Evolutionary conservation across 768 basidiomycete species (phyloP).

Genomic region (Mycena galopus): DNA sequence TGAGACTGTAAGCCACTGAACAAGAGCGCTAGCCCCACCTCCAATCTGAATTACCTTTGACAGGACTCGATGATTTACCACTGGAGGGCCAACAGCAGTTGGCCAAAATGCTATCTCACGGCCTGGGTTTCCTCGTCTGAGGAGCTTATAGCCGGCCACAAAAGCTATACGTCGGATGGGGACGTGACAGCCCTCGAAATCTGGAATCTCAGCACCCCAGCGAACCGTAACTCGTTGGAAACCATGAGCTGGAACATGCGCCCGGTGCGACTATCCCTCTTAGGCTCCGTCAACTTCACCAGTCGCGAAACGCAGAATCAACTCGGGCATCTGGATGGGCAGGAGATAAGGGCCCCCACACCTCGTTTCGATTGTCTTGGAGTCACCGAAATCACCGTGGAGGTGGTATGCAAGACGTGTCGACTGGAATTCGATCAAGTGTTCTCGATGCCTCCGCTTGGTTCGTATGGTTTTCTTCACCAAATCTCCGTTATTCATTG

Average conservation of each 20-base stretch:
- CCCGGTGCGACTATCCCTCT: slow-evolving; percentile 30
- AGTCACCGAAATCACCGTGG: slow-evolving; percentile 23
- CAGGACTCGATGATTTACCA: slow-evolving; percentile 43
- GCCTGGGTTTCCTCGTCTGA: slow-evolving; percentile 30
- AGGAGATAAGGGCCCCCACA: slow-evolving; percentile 28
- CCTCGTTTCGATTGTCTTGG: slow-evolving; percentile 32
- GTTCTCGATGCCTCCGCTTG: slow-evolving; percentile 31
- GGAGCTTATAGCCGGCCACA: slow-evolving; percentile 27
- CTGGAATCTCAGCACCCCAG: slow-evolving; percentile 33
- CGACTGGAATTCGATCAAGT: slow-evolving; percentile 35
- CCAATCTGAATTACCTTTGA: neutral
- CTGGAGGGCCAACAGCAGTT: slow-evolving; percentile 34
- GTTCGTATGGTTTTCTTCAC: slow-evolving; percentile 22
- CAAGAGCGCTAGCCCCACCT: neutral
- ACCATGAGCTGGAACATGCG: slow-evolving; percentile 36
- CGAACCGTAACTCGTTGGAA: neutral
- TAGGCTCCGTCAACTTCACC: slow-evolving; percentile 33
- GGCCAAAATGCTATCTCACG: slow-evolving; percentile 36
- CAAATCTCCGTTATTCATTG: neutral
- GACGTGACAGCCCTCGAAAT: slow-evolving; percentile 33
- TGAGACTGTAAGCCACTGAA: slow-evolving; percentile 9
- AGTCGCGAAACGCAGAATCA: slow-evolving; percentile 14
- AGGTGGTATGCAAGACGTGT: slow-evolving; percentile 33
- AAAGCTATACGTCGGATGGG: slow-evolving; percentile 33
- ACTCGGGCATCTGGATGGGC: slow-evolving; percentile 14